phyloP scores from a whole-genome alignment of 2,329 filamentous ascomycete genomes.

The Pleoardoris graminearum region DNA sequence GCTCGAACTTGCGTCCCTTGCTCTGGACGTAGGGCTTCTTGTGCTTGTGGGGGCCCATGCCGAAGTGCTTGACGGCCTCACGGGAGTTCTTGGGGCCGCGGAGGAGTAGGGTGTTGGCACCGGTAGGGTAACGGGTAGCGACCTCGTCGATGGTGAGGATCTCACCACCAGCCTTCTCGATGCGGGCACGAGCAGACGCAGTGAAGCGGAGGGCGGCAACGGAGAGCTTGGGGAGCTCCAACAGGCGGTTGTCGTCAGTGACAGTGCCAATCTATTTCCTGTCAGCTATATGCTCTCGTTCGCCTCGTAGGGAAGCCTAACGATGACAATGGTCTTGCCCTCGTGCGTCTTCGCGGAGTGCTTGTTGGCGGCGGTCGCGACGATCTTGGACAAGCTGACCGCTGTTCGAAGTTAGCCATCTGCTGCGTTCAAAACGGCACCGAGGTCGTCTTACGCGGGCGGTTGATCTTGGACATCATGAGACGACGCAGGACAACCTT shows the following conservation, averaged over 20 bases:
- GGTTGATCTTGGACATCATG: conserved; percentile 99
- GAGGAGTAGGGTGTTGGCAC: conserved; percentile 94
- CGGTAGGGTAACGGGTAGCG: conserved; percentile 90
- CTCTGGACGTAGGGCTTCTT: conserved; percentile 98
- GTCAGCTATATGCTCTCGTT: conserved; percentile 16
- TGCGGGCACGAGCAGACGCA: conserved; percentile 90
- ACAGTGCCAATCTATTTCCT: conserved; percentile 71
- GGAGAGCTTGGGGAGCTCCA: conserved; percentile 83
- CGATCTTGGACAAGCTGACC: conserved; percentile 91
- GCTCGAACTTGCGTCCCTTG: conserved; percentile 99
- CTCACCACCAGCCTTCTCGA: conserved; percentile 91
- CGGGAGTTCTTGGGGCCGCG: conserved; percentile 97
- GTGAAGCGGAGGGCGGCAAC: conserved; percentile 97
- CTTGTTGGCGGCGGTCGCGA: conserved; percentile 60
- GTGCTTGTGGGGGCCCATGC: conserved; percentile 95
- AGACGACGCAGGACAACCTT: conserved; percentile 96
- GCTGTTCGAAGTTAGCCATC: conserved; percentile 46
- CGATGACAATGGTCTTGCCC: conserved; percentile 86
- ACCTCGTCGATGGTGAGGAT: conserved; percentile 96
- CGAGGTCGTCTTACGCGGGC: conserved; percentile 49
- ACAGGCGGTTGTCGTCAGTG: conserved; percentile 89
- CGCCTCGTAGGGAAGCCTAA: conserved; percentile 19
- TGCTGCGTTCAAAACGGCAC: not conserved
- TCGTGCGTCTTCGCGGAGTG: conserved; percentile 59
- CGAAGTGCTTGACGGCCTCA: conserved; percentile 99